Evolutionary conservation across 2,329 filamentous ascomycete genomes (phyloP).

Genomic region (Aspergillus ochraceoroseus): DNA sequence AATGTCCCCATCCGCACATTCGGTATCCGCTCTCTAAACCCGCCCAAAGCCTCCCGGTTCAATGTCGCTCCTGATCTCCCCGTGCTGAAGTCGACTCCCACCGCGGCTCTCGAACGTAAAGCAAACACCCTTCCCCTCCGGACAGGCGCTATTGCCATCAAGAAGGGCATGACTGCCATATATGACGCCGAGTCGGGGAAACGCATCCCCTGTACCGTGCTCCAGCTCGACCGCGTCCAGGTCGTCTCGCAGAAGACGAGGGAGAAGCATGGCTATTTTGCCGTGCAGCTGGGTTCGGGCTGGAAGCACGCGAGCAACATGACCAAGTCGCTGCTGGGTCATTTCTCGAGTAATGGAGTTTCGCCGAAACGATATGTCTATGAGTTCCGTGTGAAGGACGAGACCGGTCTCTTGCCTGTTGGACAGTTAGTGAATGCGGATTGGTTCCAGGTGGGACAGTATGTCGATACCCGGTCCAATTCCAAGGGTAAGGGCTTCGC

Average conservation of each 20-base stretch:
- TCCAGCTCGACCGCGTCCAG: constrained; percentile 89
- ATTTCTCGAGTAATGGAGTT: constrained; percentile 76
- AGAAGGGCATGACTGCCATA: constrained; percentile 93
- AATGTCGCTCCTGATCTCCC: constrained; percentile 49
- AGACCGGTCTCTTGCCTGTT: constrained; percentile 67
- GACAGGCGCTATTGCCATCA: constrained; percentile 76
- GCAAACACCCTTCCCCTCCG: constrained; percentile 59
- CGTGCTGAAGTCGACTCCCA: constrained; percentile 52
- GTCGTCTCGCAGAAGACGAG: constrained; percentile 82
- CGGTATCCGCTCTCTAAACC: constrained; percentile 56
- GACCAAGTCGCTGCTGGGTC: constrained; percentile 76
- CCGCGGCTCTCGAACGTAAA: constrained; percentile 58
- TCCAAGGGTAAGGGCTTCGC: constrained; percentile 88
- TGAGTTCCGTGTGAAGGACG: constrained; percentile 79
- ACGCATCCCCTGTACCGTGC: constrained; percentile 80
- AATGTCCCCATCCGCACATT: constrained; percentile 37
- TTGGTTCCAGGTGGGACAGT: constrained; percentile 89
- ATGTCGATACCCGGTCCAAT: constrained; percentile 75
- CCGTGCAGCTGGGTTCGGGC: constrained; percentile 82
- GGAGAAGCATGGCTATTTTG: constrained; percentile 80
- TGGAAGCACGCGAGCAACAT: constrained; percentile 69
- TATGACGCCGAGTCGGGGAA: constrained; percentile 71
- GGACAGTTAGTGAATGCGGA: constrained; percentile 74
- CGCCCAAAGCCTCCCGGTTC: constrained; percentile 50
- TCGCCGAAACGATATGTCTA: constrained; percentile 76